phyloP scores from a whole-genome alignment of 768 basidiomycete genomes.

The Tulasnella calospora region DNA sequence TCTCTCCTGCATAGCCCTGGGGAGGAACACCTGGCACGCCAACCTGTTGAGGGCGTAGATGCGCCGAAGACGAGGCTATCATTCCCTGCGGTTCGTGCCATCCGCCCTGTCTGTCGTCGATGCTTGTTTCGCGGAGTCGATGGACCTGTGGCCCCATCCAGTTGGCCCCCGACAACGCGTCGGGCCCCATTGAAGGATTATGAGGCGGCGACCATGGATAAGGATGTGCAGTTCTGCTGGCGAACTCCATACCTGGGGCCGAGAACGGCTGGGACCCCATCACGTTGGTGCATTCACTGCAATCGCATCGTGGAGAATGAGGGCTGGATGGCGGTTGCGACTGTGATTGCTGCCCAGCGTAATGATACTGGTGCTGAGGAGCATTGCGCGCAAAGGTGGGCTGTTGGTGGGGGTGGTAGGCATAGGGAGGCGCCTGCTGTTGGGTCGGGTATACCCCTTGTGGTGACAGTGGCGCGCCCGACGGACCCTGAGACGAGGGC shows the following conservation, averaged over 20 bases:
- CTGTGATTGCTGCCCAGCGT: background rate
- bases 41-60: background rate
- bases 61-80: background rate
- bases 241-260: background rate
- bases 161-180: background rate
- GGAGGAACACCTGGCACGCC: background rate
- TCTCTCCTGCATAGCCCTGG: background rate
- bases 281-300: background rate
- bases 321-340: background rate
- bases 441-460: background rate
- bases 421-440: constrained; percentile 1
- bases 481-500: constrained; percentile 4
- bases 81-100: constrained; percentile 14
- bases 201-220: background rate
- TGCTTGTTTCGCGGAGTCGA: background rate
- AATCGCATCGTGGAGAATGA: background rate
- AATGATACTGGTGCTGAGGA: constrained; percentile 20
- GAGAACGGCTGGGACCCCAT: background rate
- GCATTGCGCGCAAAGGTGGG: background rate
- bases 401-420: background rate
- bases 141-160: background rate
- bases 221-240: background rate
- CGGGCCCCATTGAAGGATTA: background rate
- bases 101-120: background rate
- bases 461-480: constrained; percentile 1